phyloP scores from a whole-genome alignment of 768 basidiomycete species.

The Leccinum variicolor region DNA sequence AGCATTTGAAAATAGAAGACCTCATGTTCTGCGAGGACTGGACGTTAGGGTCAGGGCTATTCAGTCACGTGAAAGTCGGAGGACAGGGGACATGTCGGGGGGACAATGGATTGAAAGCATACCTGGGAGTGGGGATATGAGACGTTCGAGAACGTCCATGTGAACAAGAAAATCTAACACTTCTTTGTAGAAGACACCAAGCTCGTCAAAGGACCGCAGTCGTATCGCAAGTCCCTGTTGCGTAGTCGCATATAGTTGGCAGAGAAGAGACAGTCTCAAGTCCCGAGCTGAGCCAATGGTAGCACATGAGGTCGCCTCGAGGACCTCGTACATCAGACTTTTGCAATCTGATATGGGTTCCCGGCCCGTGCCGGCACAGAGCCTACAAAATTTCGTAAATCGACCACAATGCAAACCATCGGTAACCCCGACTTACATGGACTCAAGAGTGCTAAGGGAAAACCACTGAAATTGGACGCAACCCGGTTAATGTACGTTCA shows the following conservation, averaged over 20 bases:
- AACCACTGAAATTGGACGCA: slow-evolving; percentile 35
- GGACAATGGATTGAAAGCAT: slow-evolving; percentile 8
- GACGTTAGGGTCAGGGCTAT: slow-evolving; percentile 22
- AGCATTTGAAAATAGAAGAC: slow-evolving; percentile 41
- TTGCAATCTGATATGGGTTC: slow-evolving; percentile 36
- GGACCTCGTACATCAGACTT: slow-evolving; percentile 27
- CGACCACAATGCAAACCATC: background rate
- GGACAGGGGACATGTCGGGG: background rate
- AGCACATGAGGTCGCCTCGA: slow-evolving; percentile 25
- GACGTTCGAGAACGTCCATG: slow-evolving; percentile 36
- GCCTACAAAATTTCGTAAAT: slow-evolving; percentile 25
- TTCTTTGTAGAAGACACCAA: slow-evolving; percentile 34
- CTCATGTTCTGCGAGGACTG: slow-evolving; percentile 43
- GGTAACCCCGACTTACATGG: slow-evolving; percentile 29
- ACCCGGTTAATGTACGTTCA: slow-evolving; percentile 14
- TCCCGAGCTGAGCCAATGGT: slow-evolving; percentile 29
- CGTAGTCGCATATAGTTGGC: slow-evolving; percentile 34
- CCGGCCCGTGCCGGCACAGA: slow-evolving; percentile 42
- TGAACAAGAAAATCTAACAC: slow-evolving; percentile 30
- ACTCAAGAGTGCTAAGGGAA: slow-evolving; percentile 36
- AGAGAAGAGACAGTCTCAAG: slow-evolving; percentile 35
- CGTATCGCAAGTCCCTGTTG: slow-evolving; percentile 32
- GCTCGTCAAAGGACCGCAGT: slow-evolving; percentile 23
- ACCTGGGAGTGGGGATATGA: slow-evolving; percentile 39
- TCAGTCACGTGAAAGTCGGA: background rate